Percentiles rank a stretch among this genome's conserved stretches.
Evolutionary conservation across 1,284 basidiomycete species (phyloP).

Genomic region (Microbotryum saponariae): DNA sequence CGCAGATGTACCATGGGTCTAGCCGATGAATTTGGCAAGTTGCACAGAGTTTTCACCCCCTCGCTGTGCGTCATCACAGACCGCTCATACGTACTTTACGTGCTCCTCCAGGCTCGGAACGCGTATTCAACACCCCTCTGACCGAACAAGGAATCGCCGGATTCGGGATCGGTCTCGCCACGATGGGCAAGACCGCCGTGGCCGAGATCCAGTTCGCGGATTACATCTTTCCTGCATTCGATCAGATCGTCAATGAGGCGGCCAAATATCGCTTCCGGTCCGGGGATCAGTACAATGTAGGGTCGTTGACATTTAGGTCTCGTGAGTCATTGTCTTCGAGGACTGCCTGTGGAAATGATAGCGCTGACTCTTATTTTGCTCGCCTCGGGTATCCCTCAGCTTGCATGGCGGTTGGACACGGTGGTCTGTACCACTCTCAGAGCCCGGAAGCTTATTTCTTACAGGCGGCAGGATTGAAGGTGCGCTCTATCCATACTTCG

Average conservation of each 20-base stretch:
- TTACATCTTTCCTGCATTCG: slow-evolving; percentile 61
- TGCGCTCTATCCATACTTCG: slow-evolving; percentile 38
- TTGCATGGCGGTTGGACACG: slow-evolving; percentile 84
- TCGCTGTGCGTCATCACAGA: slow-evolving; percentile 8
- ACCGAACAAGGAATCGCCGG: slow-evolving; percentile 93
- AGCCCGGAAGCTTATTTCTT: slow-evolving; percentile 91
- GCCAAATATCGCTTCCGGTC: slow-evolving; percentile 88
- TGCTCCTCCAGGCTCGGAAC: slow-evolving; percentile 58
- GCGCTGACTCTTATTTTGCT: not conserved
- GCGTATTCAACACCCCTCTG: slow-evolving; percentile 91
- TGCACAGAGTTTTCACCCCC: slow-evolving; percentile 22
- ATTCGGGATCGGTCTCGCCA: slow-evolving; percentile 83
- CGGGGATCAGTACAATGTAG: slow-evolving; percentile 72
- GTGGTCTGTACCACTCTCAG: slow-evolving; percentile 88
- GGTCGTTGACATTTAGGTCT: slow-evolving; percentile 76
- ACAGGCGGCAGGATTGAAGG: slow-evolving; percentile 81
- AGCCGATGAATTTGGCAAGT: slow-evolving; percentile 76
- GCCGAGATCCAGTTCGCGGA: slow-evolving; percentile 70
- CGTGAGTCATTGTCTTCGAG: slow-evolving; percentile 41
- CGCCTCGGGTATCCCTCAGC: slow-evolving; percentile 37
- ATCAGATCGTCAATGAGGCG: slow-evolving; percentile 90
- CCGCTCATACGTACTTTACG: not conserved
- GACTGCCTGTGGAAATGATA: slow-evolving; percentile 7
- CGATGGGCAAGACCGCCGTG: slow-evolving; percentile 89
- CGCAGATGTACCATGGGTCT: slow-evolving; percentile 56